A percentile compares a stretch with the other conserved stretches of the same genome.
These are phyloP conservation scores for Ascochyta lentis DNA, from an alignment of 2,329 filamentous ascomycete genomes.

Conservation along the genomic window DNA sequence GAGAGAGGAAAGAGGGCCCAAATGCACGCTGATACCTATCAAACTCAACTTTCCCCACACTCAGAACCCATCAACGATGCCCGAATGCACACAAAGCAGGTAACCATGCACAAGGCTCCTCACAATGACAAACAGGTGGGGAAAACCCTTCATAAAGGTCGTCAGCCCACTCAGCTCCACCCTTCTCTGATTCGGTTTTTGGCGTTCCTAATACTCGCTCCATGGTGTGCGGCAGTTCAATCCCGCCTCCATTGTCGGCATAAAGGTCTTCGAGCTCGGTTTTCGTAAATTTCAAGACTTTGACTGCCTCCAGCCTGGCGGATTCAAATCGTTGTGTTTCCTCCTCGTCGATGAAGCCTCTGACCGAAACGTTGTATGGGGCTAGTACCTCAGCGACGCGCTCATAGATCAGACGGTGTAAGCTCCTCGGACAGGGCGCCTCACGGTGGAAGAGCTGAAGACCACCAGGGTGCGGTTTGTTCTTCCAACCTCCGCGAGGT, in stretches of 20 bases:
- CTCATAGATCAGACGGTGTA: slow-evolving; percentile 38
- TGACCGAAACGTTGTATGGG: slow-evolving; percentile 15
- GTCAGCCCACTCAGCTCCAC: background rate
- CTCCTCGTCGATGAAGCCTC: slow-evolving; percentile 28
- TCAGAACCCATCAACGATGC: background rate
- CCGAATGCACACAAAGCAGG: background rate
- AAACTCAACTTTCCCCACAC: too few species aligned
- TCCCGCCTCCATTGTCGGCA: slow-evolving; percentile 23
- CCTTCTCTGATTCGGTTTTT: background rate
- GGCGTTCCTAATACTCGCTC: background rate
- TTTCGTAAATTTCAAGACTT: slow-evolving; percentile 13
- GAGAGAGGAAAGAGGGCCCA: too few species aligned
- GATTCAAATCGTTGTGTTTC: slow-evolving; percentile 23
- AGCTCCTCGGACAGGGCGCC: slow-evolving; percentile 27
- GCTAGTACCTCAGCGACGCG: slow-evolving; percentile 26
- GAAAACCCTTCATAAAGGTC: background rate
- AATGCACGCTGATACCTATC: too few species aligned
- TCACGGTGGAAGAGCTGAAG: slow-evolving; percentile 28
- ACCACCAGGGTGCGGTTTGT: slow-evolving; percentile 4
- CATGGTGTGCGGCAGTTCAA: slow-evolving; percentile 17
- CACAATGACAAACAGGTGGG: background rate
- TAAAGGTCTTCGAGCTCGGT: slow-evolving; percentile 26
- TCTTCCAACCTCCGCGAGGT: slow-evolving; percentile 2
- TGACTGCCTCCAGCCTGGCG: background rate
- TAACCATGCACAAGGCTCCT: slow-evolving; percentile 1